Conservation (phyloP, 2,329 filamentous ascomycete genomes). For the Hypoxylon sp. region DNA sequence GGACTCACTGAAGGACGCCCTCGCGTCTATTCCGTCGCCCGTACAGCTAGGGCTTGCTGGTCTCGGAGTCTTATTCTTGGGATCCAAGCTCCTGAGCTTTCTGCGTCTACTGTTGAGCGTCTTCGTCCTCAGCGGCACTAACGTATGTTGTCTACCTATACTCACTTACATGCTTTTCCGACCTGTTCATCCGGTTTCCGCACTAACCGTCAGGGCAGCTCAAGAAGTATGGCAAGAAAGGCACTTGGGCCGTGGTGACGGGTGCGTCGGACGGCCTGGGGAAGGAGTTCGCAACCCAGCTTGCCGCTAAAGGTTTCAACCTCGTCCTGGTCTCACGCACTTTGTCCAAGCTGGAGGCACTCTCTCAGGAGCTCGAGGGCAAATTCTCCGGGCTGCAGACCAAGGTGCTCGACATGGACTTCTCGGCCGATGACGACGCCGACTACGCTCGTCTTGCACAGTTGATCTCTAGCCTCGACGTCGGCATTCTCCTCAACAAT, state of each 20-base stretch:
- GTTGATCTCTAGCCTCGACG: conserved; percentile 75
- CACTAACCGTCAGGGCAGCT: conserved; percentile 63
- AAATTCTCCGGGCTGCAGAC: conserved; percentile 75
- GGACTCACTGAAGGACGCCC: conserved; percentile 46
- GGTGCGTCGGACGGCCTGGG: conserved; percentile 96
- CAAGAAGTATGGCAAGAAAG: conserved; percentile 86
- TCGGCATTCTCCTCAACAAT: conserved; percentile 94
- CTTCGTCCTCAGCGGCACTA: conserved; percentile 71
- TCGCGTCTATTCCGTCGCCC: conserved; percentile 53
- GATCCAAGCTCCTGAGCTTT: conserved; percentile 64
- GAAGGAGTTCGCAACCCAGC: conserved; percentile 92
- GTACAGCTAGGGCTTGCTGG: conserved; percentile 58
- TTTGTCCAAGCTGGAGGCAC: conserved; percentile 82
- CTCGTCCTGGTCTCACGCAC: conserved; percentile 94
- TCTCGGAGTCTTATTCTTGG: conserved; percentile 67
- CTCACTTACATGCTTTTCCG: neutral
- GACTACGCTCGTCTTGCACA: conserved; percentile 80
- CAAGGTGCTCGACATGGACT: conserved; percentile 91
- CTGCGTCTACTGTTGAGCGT: conserved; percentile 69
- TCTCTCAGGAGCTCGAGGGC: conserved; percentile 77
- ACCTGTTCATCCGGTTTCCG: neutral
- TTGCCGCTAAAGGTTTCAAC: conserved; percentile 93
- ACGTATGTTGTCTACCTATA: conserved; percentile 58
- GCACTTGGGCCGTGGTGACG: conserved; percentile 93
- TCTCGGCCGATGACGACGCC: conserved; percentile 76